Evolutionary conservation across 2,329 filamentous ascomycete genomes (phyloP).

Genomic region (Nemania sp.): DNA sequence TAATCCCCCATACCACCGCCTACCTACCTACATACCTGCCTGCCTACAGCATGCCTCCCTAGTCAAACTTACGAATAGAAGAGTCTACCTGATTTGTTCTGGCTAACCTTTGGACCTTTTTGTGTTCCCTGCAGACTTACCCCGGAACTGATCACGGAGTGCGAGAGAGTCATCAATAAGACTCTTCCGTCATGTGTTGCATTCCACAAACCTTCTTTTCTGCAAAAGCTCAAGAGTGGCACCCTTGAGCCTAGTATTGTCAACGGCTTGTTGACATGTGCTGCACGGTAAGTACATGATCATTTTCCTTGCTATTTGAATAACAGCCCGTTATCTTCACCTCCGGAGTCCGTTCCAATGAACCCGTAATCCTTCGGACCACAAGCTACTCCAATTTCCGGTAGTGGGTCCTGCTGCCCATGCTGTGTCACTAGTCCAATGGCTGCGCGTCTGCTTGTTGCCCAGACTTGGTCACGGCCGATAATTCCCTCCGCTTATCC

Average conservation of each 20-base stretch:
- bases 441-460: constrained; percentile 20
- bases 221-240: constrained; percentile 69
- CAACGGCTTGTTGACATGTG: constrained; percentile 68
- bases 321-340: constrained; percentile 25
- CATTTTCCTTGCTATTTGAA: constrained; percentile 18
- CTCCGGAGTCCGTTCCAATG: constrained; percentile 40
- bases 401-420: constrained; percentile 36
- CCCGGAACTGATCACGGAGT: constrained; percentile 69
- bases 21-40: background rate
- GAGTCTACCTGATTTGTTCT: constrained; percentile 18
- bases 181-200: constrained; percentile 71
- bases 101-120: constrained; percentile 22
- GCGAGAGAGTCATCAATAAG: constrained; percentile 71
- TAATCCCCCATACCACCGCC: background rate
- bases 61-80: background rate
- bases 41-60: background rate
- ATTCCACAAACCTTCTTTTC: constrained; percentile 72
- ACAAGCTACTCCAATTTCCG: constrained; percentile 38
- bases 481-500: constrained; percentile 28
- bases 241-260: constrained; percentile 68
- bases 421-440: constrained; percentile 37
- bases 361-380: constrained; percentile 36
- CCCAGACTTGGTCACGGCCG: constrained; percentile 30
- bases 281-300: constrained; percentile 63
- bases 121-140: constrained; percentile 57